A percentile compares a stretch with the other conserved stretches of the same genome.
These are phyloP conservation scores for Amanita brunnescens DNA, from an alignment of 768 basidiomycete genomes.

Conservation along the genomic window DNA sequence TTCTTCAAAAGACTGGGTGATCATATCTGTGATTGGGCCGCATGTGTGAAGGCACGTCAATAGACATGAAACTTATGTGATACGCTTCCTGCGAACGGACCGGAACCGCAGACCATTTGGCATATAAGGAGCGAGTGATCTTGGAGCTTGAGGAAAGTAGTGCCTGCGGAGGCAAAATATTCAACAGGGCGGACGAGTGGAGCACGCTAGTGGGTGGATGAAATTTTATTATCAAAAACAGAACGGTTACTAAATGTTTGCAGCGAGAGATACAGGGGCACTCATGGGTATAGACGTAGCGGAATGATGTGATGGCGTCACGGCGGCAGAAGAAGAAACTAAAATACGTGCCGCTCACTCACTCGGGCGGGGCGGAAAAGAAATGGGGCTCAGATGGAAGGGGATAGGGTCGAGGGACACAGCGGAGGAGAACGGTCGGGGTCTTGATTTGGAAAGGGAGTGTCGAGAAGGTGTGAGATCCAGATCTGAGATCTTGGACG, in stretches of 20 bases:
- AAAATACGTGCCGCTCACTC: too few relatives aligned
- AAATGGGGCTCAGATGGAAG: conserved; percentile 11
- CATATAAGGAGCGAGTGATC: conserved; percentile 1
- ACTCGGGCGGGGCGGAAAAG: conserved; percentile 1
- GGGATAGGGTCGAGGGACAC: conserved; percentile 15
- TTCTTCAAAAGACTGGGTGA: background rate
- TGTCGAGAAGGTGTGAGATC: conserved; percentile 10
- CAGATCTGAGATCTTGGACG: conserved; percentile 8
- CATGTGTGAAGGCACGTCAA: background rate
- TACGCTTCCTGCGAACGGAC: background rate
- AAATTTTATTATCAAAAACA: background rate
- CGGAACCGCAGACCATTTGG: background rate
- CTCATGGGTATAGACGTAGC: conserved; percentile 3
- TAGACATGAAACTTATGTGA: background rate
- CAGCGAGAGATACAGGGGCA: conserved; percentile 7
- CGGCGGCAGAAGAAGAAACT: conserved; percentile 25
- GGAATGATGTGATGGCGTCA: conserved; percentile 8
- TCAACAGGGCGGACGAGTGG: background rate
- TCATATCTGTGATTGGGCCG: background rate
- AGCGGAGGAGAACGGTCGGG: conserved; percentile 15
- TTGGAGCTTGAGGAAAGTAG: conserved; percentile 1
- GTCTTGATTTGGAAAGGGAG: conserved; percentile 8
- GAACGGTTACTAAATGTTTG: background rate
- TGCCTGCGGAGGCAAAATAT: background rate
- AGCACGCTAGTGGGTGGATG: background rate